Evolutionary conservation across 2,329 filamentous ascomycete species (phyloP), one percentile per base, ranked within the genome.

Genomic region (Sclerotinia sclerotiorum): DNA sequence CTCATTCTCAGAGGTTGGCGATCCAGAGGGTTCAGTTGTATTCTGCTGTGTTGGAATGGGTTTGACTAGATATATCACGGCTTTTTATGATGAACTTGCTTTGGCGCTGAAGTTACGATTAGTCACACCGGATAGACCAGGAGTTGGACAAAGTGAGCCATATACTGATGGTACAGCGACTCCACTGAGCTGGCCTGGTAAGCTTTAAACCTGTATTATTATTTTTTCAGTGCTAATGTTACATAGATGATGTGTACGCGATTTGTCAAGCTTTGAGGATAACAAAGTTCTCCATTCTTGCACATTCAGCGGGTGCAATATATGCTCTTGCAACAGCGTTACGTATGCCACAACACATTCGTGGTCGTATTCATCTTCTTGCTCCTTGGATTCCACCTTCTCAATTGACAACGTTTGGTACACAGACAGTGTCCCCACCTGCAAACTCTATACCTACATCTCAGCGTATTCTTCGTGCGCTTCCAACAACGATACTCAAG

Each of bases 31-130:
- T 1, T 94, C 90, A 73, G 94, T 93, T 3, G 92, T 99, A 2
- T 94, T 99, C 74, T 96, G 95, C 77, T 99, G 95, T 76, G 93
- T 99, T 3, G 95, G 95, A 27, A 99, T 99, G 95, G 95, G 95
- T 0, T 80, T 99, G 75, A 99, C 95, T 15, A 87, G 95, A 79
- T 99, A 95, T 77, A 91, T 99, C 69, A 97, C 93, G 70, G 93
- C 94, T 0, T 99, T 99, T 78, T 99, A 98, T 77, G 95, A 99
- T 78, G 95, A 99, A 78, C 83, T 99, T 65, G 95, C 95, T 2
- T 82, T 92, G 75, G 97, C 94, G 0, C 82, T 99, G 69, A 95
- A 93, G 78, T 81, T 99, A 68, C 88, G 95, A 27, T 84, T 99
- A 64, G 97, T 99, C 73, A 98, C 95, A 0, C 91, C 94, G 7